These are phyloP conservation scores for Pluteus cervinus DNA, from an alignment of 768 basidiomycete species.

Conservation along the genomic window DNA sequence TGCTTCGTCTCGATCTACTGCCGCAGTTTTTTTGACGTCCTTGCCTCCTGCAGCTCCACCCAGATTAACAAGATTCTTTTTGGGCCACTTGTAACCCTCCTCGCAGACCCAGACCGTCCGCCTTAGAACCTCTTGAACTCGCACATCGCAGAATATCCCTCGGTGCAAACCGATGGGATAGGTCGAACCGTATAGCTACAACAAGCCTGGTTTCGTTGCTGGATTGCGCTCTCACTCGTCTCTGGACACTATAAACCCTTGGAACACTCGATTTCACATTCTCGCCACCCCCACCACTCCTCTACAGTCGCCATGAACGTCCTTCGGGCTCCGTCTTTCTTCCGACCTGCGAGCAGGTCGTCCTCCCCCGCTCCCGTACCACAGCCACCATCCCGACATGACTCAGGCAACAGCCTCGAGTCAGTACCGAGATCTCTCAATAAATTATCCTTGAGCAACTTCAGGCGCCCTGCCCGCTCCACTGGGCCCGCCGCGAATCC, in stretches of 20 bases:
- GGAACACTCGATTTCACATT: slow-evolving; percentile 7
- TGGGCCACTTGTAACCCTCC: slow-evolving; percentile 51
- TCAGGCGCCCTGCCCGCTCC: slow-evolving; percentile 49
- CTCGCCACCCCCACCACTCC: slow-evolving; percentile 8
- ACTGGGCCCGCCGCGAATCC: slow-evolving; percentile 24
- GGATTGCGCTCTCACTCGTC: slow-evolving; percentile 22
- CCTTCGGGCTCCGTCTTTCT: slow-evolving; percentile 61
- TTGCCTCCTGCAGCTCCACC: slow-evolving; percentile 30
- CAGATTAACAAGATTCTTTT: slow-evolving; percentile 53
- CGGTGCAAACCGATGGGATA: slow-evolving; percentile 52
- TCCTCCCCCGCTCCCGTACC: slow-evolving; percentile 49
- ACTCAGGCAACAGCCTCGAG: slow-evolving; percentile 33
- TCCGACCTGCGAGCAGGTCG: slow-evolving; percentile 58
- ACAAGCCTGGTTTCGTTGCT: slow-evolving; percentile 32
- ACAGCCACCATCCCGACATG: slow-evolving; percentile 26
- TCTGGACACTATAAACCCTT: slow-evolving; percentile 20
- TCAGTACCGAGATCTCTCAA: slow-evolving; percentile 45
- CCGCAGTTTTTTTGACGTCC: slow-evolving; percentile 5
- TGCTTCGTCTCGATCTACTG: slow-evolving; percentile 6
- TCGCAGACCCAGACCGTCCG: slow-evolving; percentile 70
- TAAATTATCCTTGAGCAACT: slow-evolving; percentile 53
- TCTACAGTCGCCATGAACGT: slow-evolving; percentile 39
- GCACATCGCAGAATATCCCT: slow-evolving; percentile 13
- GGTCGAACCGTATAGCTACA: slow-evolving; percentile 27
- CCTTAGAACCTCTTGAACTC: slow-evolving; percentile 48